Evolutionary conservation across 108 stramenopile species (phyloP).

Genomic region (Tribonema minus): DNA sequence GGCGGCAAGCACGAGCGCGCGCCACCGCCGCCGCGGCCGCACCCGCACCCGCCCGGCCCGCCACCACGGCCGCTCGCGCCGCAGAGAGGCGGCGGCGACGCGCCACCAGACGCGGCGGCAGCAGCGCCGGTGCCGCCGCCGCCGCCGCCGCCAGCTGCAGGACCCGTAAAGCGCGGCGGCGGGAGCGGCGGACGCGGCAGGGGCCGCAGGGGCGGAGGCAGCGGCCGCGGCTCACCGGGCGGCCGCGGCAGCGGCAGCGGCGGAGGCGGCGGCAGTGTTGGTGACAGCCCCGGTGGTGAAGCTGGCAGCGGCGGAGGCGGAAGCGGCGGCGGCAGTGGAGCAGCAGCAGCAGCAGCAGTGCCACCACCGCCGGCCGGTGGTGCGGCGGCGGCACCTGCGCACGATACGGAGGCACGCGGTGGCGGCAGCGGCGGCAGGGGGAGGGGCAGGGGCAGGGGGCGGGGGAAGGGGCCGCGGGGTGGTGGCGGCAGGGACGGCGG

Average conservation of each 20-base stretch:
- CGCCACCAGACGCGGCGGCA: neutral
- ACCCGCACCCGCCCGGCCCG: neutral
- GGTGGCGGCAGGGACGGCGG: too few species aligned
- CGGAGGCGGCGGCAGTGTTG: neutral
- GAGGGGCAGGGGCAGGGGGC: too few species aligned
- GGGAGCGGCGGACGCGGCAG: too few species aligned
- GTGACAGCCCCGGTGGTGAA: neutral
- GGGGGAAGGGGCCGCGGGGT: too few species aligned
- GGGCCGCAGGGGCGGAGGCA: neutral
- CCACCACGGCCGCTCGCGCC: neutral
- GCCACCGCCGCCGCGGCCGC: neutral
- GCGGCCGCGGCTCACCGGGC: neutral
- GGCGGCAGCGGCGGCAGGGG: too few species aligned
- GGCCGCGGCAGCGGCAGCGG: neutral
- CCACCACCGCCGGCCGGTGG: too few species aligned
- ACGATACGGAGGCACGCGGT: too few species aligned
- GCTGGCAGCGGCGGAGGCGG: neutral
- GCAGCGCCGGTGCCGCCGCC: neutral
- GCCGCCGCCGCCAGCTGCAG: neutral
- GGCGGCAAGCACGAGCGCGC: neutral
- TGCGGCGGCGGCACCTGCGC: too few species aligned
- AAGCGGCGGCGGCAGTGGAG: neutral
- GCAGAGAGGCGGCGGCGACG: neutral
- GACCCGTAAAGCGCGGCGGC: too few species aligned
- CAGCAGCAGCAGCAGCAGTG: too few species aligned